Evolutionary conservation across 345 rosid species (phyloP).

Genomic region (Pistacia integerrima): DNA sequence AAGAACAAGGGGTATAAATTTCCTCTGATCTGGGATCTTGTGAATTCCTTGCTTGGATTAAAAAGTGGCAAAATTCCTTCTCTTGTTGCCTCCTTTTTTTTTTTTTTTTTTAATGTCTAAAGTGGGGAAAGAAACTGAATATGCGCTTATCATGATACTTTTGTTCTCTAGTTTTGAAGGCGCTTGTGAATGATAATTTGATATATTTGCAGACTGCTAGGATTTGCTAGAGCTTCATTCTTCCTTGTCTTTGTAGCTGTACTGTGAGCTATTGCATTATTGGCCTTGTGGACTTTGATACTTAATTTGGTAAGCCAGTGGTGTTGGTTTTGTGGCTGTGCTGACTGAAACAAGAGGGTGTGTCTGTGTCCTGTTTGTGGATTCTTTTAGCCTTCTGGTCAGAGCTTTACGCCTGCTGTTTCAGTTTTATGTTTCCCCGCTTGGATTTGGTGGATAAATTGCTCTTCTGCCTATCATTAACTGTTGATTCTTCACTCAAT

Average conservation of each 20-base stretch:
- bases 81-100: no score
- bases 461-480: not conserved
- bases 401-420: not conserved
- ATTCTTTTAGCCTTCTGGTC: no score
- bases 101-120: not conserved
- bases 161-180: not conserved
- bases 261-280: not conserved
- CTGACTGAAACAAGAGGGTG: not conserved
- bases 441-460: not conserved
- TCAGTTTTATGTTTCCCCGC: not conserved
- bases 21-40: no score
- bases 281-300: not conserved
- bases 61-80: no score
- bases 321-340: not conserved
- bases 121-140: not conserved
- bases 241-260: not conserved
- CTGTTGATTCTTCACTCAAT: not conserved
- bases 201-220: not conserved
- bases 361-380: not conserved
- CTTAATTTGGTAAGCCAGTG: not conserved
- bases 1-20: no score
- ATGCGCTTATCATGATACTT: not conserved
- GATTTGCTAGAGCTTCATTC: not conserved
- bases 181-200: not conserved
- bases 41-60: not conserved